Evolutionary conservation across 768 basidiomycete genomes (phyloP), one percentile per base, ranked within the genome.

Genomic region (Termitomyces eurrhizus): DNA sequence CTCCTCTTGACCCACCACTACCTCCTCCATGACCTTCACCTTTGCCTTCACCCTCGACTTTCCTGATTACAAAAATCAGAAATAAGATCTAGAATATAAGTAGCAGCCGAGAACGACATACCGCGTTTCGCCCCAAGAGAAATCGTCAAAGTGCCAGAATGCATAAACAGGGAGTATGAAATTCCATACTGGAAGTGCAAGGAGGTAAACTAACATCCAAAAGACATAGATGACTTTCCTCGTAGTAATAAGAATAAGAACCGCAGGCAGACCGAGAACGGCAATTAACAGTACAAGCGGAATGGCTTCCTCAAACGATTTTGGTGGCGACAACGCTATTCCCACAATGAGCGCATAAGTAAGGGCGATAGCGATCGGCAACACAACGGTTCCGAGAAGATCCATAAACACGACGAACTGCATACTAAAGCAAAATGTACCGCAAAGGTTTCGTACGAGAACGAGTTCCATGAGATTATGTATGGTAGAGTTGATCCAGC

Each of bases 351-450:
- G 86, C 58, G 87, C 82, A 70, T 94, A 94, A 3, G 97, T 98
- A 54, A 99, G 81, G 57, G 81, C 76, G 68, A 99, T 97, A 63
- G 96, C 96, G 68, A 98, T 87, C 32, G 97, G 97, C 18, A 98
- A 84, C 24, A 97, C 95, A 66, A 93, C 85, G 3, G 93, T 95
- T 61, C 92, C 92, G 61, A 95, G 75, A 48, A 95, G 84, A 73
- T 98, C 95, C 92, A 98, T 95, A 77, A 96, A 93, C 57, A 98
- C 95, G 73, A 98, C 88, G 73, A 98, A 98, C 72, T 98, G 97
- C 95, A 98, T 98, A 75, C 94, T 97, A 78, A 98, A 98, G 80
- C 97, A 99, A 76, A 99, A 99, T 35, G 96, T 98, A 39, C 97
- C 97, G 74, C 97, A 98, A 16, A 98, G 83, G 70, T 99, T 94